Evolutionary conservation across 768 basidiomycete genomes (phyloP).

Genomic region (Pisolithus orientalis): DNA sequence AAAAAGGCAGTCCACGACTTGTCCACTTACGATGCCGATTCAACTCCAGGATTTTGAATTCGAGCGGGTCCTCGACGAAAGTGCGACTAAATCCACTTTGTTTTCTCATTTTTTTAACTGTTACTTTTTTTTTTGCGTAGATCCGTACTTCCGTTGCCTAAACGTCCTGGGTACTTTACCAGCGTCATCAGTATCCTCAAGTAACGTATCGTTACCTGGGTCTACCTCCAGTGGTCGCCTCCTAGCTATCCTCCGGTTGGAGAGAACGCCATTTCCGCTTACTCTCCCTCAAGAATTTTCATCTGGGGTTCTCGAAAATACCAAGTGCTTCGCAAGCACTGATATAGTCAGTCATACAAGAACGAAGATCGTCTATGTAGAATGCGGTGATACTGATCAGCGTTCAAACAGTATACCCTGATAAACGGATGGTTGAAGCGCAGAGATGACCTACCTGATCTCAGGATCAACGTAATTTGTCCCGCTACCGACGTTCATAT

Average conservation of each 20-base stretch:
- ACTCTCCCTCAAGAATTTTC: conserved; percentile 33
- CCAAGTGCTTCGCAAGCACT: conserved; percentile 49
- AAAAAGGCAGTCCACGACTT: too few relatives aligned
- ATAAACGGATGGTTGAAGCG: conserved; percentile 63
- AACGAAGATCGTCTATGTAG: background rate
- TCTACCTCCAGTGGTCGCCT: conserved; percentile 20
- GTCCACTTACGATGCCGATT: background rate
- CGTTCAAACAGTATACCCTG: conserved; percentile 68
- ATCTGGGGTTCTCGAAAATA: conserved; percentile 32
- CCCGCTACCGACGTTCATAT: conserved; percentile 91
- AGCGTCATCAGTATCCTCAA: conserved; percentile 6
- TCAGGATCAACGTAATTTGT: conserved; percentile 79
- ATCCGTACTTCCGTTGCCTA: conserved; percentile 53
- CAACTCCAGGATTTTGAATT: conserved; percentile 46
- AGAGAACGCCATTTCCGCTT: conserved; percentile 64
- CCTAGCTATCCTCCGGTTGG: conserved; percentile 67
- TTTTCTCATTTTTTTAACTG: background rate
- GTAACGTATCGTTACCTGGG: conserved; percentile 7
- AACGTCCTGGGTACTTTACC: conserved; percentile 66
- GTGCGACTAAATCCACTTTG: conserved; percentile 11
- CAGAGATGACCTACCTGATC: conserved; percentile 43
- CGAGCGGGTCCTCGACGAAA: conserved; percentile 52
- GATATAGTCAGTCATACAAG: conserved; percentile 50
- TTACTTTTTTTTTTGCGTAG: conserved; percentile 26
- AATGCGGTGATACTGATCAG: conserved; percentile 7